Evolutionary conservation across 805 yeast species (phyloP), one percentile per base, ranked within the genome.

Genomic region (Cyberlindnera maritima): DNA sequence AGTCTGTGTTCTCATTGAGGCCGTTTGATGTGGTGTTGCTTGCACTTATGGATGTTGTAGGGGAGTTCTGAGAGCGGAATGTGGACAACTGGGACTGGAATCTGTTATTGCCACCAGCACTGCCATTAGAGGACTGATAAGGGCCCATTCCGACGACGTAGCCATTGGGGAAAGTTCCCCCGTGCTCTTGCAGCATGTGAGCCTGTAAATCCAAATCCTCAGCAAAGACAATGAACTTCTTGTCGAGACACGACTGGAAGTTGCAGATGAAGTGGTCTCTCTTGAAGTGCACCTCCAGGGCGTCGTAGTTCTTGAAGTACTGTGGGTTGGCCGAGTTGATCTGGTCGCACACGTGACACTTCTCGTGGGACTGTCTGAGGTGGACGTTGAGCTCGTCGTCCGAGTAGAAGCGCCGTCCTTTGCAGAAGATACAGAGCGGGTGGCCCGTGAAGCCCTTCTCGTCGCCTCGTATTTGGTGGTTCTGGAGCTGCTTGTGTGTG

Each of bases 201-300:
- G 95, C 91, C 45, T 86, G 84, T 44, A 94, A 71, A 56, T 90
- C 97, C 46, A 90, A 66, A 44, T 87, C 94, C 52, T 89, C 92
- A 19, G 83, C 77, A 62, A 94, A 94, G 1, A 92, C 99, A 19
- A 94, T 94, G 67, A 94, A 92, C 62, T 88, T 87, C 64, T 86
- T 82, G 46, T 91, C 98, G 40, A 91, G 66, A 67, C 99, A 94
- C 12, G 76, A 59, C 40, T 79, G 87, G 17, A 86, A 85, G 28
- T 76, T 73, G 68, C 99, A 94, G 14, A 81, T 80, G 64, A 72
- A 88, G 65, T 94, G 99, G 36, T 75, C 80, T 4, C 61, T 64
- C 55, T 70, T 73, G 66, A 94, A 94, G 70, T 94, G 99, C 14
- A 71, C 69, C 56, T 81, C 85, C 46, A 94, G 71, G 34, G 80